Evolutionary conservation across 202 grass and related monocot genomes (phyloP).

Genomic region (Tripidium arundinaceum): DNA sequence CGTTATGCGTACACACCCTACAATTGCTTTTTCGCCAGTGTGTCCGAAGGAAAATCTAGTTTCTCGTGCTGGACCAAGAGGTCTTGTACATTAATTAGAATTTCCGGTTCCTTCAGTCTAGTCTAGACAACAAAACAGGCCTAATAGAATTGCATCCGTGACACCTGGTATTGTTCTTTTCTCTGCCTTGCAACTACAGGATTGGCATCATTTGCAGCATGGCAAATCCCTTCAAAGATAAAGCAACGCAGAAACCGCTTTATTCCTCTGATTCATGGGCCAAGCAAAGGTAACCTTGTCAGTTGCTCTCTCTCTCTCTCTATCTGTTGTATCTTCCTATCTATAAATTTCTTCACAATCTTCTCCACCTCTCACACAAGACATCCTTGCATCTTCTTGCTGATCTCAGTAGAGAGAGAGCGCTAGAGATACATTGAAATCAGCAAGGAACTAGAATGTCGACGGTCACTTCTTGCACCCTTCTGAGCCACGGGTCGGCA

Average conservation of each 20-base stretch:
- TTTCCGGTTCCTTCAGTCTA: too few species aligned
- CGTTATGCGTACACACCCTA: not conserved
- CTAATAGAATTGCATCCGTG: not conserved
- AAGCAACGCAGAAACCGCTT: conserved; percentile 26
- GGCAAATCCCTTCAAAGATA: not conserved
- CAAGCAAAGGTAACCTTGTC: conserved; percentile 26
- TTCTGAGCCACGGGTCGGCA: not conserved
- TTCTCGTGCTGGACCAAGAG: too few species aligned
- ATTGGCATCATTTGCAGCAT: conserved; percentile 21
- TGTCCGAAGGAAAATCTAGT: not conserved
- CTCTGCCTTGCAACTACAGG: conserved; percentile 9
- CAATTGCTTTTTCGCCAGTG: not conserved
- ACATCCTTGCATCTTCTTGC: not conserved
- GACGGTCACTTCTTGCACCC: conserved; percentile 19
- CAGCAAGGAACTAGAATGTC: conserved; percentile 2
- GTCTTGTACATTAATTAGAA: too few species aligned
- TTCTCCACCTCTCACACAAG: not conserved
- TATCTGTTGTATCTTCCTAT: not conserved
- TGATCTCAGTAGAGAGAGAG: not conserved
- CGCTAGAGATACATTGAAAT: not conserved
- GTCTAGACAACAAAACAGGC: too few species aligned
- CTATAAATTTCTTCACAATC: conserved; percentile 18
- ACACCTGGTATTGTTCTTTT: not conserved
- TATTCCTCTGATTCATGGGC: conserved; percentile 13
- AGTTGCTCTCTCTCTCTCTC: not conserved